phyloP scores from a whole-genome alignment of 176 grass and related monocot genomes.

The Elymus sibiricus region DNA sequence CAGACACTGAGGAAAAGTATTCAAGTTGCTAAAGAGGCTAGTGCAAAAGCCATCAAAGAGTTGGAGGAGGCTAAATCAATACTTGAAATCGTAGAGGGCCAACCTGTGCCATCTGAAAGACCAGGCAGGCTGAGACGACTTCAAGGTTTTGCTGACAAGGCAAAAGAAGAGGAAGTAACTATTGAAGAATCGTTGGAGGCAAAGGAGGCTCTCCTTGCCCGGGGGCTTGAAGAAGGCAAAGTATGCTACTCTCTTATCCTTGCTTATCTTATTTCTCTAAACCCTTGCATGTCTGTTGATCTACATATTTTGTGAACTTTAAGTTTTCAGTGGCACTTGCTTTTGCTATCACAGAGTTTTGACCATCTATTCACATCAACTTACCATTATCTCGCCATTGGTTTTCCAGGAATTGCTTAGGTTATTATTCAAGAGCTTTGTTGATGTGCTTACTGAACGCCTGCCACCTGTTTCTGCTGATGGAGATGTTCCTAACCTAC shows the following conservation, averaged over 20 bases:
- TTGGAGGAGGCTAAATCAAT: conserved; percentile 64
- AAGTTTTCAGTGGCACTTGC: conserved; percentile 26
- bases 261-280: conserved; percentile 12
- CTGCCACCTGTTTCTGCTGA: conserved; percentile 79
- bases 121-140: conserved; percentile 84
- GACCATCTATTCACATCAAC: not conserved
- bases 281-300: conserved; percentile 3
- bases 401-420: conserved; percentile 63
- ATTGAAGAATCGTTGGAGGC: conserved; percentile 71
- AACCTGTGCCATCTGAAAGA: conserved; percentile 61
- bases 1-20: conserved; percentile 58
- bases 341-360: not conserved
- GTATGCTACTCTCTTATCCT: conserved; percentile 32
- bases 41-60: conserved; percentile 51
- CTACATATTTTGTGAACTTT: conserved; percentile 13
- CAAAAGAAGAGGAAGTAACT: conserved; percentile 54
- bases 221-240: conserved; percentile 86
- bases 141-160: conserved; percentile 51
- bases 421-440: conserved; percentile 80
- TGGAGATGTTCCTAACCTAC: conserved; percentile 80
- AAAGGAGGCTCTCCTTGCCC: conserved; percentile 62
- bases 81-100: conserved; percentile 71
- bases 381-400: conserved; percentile 1
- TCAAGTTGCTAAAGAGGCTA: conserved; percentile 60
- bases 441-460: conserved; percentile 66